Evolutionary conservation across 2,329 filamentous ascomycete genomes (phyloP), one percentile per base, ranked within the genome.

Genomic region (Lachnum nothofagi): DNA sequence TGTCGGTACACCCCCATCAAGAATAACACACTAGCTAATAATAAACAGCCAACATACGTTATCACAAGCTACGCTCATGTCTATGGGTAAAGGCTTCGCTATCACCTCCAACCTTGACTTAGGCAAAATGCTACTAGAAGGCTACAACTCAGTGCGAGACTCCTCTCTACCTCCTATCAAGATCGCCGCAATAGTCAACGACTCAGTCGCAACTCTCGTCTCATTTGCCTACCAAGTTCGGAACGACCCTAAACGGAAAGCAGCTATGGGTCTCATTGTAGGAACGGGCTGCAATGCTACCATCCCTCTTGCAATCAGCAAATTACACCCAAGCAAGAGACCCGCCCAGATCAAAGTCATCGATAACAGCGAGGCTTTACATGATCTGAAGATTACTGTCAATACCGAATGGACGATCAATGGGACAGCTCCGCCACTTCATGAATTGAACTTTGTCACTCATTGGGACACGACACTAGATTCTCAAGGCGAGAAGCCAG

Each of bases 401-500:
- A 91, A 91, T 63, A 91, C 88, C 0, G 88, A 93, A 67, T 91
- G 86, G 84, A 87, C 84, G 44, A 89, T 93, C 59, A 83, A 83
- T 22, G 87, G 87, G 5, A 81, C 86, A 2, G 82, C 81, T n/a
- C 72, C 75, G 5, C 85, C 87, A 0, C 70, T 91, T 46, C 72
- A 75, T 20, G 74, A 82, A 20, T 69, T 83, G 17, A 71, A 73
- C 1, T 74, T 91, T 41, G 78, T 88, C 44, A 90, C 79, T 8
- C 70, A 69, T 29, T 91, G 87, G 87, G 88, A 93, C 60, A 68
- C 72, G 8, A 69, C 75, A 50, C 73, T 93, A 5, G 86, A 90
- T 58, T 67, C 68, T 4, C 77, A 81, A 39, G 84, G 83, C 58
- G 83, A 88, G 58, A 73, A 72, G 5, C 91, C 91, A 1, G 91